phyloP scores from a whole-genome alignment of 306 rosid species.

The Prunus padus region DNA sequence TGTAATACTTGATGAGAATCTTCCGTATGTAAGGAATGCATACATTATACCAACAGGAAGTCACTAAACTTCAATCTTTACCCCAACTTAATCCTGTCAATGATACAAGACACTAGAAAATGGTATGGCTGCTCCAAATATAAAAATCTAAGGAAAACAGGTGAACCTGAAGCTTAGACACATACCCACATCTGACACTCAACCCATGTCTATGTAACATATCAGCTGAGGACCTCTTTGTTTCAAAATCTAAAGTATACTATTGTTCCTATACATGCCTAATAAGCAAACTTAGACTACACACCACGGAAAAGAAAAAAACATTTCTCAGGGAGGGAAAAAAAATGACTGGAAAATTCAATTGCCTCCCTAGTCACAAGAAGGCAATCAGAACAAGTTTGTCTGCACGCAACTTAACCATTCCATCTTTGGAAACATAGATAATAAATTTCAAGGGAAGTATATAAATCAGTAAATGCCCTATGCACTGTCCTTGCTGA shows the following conservation, averaged over 20 bases:
- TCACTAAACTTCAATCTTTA: background rate
- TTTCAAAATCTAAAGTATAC: background rate
- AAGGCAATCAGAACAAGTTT: background rate
- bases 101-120: background rate
- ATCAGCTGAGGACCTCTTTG: background rate
- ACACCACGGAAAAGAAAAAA: background rate
- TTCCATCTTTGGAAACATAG: background rate
- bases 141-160: background rate
- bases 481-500: too few relatives aligned
- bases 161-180: background rate
- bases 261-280: background rate
- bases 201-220: background rate
- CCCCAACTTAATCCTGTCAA: background rate
- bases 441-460: background rate
- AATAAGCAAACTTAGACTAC: background rate
- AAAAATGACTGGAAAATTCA: background rate
- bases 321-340: background rate
- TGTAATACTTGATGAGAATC: background rate
- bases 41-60: background rate
- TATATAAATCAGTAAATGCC: too few relatives aligned
- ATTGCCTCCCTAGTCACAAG: background rate
- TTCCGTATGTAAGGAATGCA: background rate
- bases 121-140: background rate
- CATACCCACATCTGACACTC: background rate
- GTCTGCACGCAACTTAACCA: background rate